Evolutionary conservation across 805 yeast species (phyloP), one percentile per base, ranked within the genome.

Genomic region (Barnettozyma sucrosica): DNA sequence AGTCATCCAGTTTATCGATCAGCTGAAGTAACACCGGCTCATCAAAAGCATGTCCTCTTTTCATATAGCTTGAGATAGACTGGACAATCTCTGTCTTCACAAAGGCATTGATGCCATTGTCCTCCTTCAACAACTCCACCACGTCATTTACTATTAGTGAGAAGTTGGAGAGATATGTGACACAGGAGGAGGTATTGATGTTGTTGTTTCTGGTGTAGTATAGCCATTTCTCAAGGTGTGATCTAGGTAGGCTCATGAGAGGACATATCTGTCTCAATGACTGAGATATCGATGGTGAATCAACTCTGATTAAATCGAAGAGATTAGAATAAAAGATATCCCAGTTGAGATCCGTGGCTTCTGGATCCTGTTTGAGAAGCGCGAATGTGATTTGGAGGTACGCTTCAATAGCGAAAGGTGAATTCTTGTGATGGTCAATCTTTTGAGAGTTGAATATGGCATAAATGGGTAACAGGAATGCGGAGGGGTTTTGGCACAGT

Each of bases 1-100:
- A 89, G 56, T 90, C 97, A 51, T 83, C 82, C 13, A 92, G 63
- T 30, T 78, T 75, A 2, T 51, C 53, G 1, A 74, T 38, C 16
- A 62, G 28, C 19, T 33, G 11, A n/a, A 33, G 7, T 16, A 47
- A 26, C 5, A 34, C 8, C 16, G 36, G 23, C 2, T 33, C 24
- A 5, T 38, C 7, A 14, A 43, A 16, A 4, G 16, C 19, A 7
- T 25, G 14, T 1, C 46, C 33, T 2, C 48, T 7, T 7, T 13
- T 4, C 9, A 58, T 24, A 37, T 37, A 54, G 5, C 32, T 28
- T 0, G 60, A 54, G 1, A 59, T 36, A 1, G 62, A 59, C 8
- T 44, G 40, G 7, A 61, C 21, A 4, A 57, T 30, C 13, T 41
- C 39, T 5, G 55, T 42, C 21, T 54, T 47, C n/a, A 49, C 47